Conservation (phyloP, 1,284 basidiomycete genomes). For the Pholiota adiposa region DNA sequence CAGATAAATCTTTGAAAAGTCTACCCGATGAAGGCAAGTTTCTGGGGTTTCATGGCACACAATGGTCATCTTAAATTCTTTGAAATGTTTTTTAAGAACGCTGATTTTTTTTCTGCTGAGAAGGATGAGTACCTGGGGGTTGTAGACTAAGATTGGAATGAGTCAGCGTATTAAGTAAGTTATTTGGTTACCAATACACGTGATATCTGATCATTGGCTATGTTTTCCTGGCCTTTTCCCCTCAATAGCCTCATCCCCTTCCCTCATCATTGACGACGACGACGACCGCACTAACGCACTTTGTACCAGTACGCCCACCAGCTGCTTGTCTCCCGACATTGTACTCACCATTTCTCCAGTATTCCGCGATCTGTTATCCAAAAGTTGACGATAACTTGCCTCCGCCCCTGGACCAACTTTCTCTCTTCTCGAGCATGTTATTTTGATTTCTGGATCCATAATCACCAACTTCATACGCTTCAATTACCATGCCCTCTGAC, state of each 20-base stretch:
- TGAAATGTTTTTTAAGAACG: no score
- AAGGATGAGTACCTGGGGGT: no score
- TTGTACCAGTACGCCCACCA: slow-evolving; percentile 16
- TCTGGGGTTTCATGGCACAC: no score
- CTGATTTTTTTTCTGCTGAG: no score
- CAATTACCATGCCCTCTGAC: slow-evolving; percentile 20
- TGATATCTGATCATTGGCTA: slow-evolving; percentile 10
- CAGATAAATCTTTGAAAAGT: no score
- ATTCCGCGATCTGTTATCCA: slow-evolving; percentile 9
- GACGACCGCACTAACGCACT: slow-evolving; percentile 18
- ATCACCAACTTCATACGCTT: slow-evolving; percentile 17
- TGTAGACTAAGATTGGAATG: background rate
- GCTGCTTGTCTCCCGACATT: background rate
- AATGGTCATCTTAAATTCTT: no score
- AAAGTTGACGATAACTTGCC: slow-evolving; percentile 12
- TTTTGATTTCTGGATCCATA: slow-evolving; percentile 22
- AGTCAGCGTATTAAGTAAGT: background rate
- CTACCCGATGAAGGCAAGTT: no score
- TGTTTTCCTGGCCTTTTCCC: slow-evolving; percentile 12
- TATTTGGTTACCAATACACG: background rate
- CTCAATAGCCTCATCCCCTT: slow-evolving; percentile 3
- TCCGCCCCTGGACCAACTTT: slow-evolving; percentile 3
- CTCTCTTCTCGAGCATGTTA: slow-evolving; percentile 25
- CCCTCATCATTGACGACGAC: slow-evolving; percentile 20
- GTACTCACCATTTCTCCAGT: slow-evolving; percentile 12